Evolutionary conservation across 2,329 filamentous ascomycete species (phyloP), one percentile per base, ranked within the genome.

Genomic region (Cryphonectria radicalis): DNA sequence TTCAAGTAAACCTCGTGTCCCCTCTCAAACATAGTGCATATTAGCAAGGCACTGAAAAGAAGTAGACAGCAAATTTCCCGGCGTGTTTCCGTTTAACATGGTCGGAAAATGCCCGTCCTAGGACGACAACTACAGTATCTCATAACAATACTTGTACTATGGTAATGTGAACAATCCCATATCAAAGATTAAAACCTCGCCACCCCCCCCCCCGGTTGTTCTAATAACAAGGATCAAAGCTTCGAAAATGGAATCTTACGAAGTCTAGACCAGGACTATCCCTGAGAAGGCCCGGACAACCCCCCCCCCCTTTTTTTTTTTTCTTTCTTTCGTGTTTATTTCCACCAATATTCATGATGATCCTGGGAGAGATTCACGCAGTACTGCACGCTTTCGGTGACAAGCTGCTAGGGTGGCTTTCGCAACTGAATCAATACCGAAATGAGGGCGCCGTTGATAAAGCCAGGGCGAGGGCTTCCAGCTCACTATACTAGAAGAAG

Each of bases 161-260:
- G 55, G 55, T 17, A 59, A 17, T 59, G 25, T 59, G 25, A 59
- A 59, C 25, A 59, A 59, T 59, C 14, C 55, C 25, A 59, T 59
- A 13, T 59, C 25, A 17, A 59, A 59, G 35, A 13, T 35, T 57
- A 32, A 59, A 3, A 3, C 0, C 28, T 32, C 25, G 19, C 7
- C 7, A 14, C 55, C 53, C 53, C 55, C 7, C 32, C 32, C 3
- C 32, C 32, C 3, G 32, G 28, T 13, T 6, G 13, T 35, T 59
- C 35, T 35, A 59, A 59, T 11, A 19, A 10, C 55, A 59, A 59
- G 55, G 55, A 32, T 59, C 28, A 13, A 32, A 59, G 55, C 55
- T 57, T 28, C n/a, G 53, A 59, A 7, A 32, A 59, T 59, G 55
- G 55, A 59, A 59, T 28, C 55, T 32, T 59, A 59, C 55, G 55